Conservation (phyloP, 768 basidiomycete species). For the Amanita thiersii region DNA sequence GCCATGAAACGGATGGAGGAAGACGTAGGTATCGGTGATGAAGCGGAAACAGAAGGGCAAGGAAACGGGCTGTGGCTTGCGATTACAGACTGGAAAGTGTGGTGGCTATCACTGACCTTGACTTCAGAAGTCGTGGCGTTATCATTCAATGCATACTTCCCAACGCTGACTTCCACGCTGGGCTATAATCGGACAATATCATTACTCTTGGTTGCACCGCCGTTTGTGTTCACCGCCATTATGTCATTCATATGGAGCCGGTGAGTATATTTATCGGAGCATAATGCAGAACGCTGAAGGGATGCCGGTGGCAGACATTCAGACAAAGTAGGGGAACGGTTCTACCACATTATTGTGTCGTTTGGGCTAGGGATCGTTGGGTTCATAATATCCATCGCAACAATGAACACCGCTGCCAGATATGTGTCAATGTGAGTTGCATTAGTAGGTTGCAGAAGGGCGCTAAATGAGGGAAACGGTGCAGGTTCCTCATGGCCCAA, state of each 20-base stretch:
- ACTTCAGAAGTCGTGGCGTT: constrained; percentile 54
- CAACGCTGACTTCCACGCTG: constrained; percentile 66
- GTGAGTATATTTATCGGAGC: constrained; percentile 15
- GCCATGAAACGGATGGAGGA: constrained; percentile 62
- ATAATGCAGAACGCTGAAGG: constrained; percentile 2
- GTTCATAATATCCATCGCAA: constrained; percentile 63
- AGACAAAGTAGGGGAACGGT: constrained; percentile 68
- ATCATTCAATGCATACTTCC: constrained; percentile 78
- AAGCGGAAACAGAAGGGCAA: constrained; percentile 32
- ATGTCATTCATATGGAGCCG: constrained; percentile 47
- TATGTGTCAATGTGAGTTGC: constrained; percentile 59
- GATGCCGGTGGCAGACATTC: constrained; percentile 46
- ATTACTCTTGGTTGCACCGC: constrained; percentile 72
- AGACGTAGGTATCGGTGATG: constrained; percentile 48
- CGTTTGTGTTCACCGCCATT: constrained; percentile 62
- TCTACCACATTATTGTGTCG: constrained; percentile 56
- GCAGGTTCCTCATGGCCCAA: constrained; percentile 71
- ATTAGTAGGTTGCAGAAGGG: neutral
- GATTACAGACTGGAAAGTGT: constrained; percentile 74
- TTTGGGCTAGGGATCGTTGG: constrained; percentile 61
- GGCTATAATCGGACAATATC: constrained; percentile 59
- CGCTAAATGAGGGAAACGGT: neutral
- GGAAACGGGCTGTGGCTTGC: constrained; percentile 52
- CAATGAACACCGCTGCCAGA: constrained; percentile 59
- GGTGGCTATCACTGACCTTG: constrained; percentile 66